Evolutionary conservation across 1,139 yeast species (phyloP).

Genomic region (Candida pseudocylindracea): DNA sequence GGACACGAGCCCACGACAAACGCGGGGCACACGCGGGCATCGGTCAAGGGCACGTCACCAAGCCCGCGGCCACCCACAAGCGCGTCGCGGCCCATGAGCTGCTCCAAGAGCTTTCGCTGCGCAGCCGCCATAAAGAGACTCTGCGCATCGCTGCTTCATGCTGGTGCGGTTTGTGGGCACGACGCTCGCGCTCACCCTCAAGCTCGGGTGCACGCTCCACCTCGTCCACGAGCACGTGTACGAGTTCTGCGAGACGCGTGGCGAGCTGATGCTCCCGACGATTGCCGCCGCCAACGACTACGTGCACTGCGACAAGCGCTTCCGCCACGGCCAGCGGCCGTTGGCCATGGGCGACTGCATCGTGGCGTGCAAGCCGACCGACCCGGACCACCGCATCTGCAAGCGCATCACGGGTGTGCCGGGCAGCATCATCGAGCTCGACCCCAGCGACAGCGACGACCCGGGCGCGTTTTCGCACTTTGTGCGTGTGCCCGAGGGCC

Average conservation of each 20-base stretch:
- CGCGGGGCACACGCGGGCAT: constrained; percentile 54
- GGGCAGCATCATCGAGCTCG: constrained; percentile 64
- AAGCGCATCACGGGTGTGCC: constrained; percentile 93
- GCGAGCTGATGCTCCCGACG: constrained; percentile 93
- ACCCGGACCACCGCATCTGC: constrained; percentile 70
- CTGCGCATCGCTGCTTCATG: too few species aligned
- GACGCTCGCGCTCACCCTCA: constrained; percentile 21
- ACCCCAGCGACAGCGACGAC: constrained; percentile 38
- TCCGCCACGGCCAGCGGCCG: constrained; percentile 28
- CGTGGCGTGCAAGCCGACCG: constrained; percentile 80
- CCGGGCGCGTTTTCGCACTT: constrained; percentile 32
- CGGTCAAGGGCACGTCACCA: constrained; percentile 29
- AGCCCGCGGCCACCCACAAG: constrained; percentile 13
- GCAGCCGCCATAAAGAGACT: constrained; percentile 27
- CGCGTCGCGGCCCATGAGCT: constrained; percentile 57
- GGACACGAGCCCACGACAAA: constrained; percentile 81
- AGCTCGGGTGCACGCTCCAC: constrained; percentile 53
- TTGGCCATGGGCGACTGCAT: constrained; percentile 68
- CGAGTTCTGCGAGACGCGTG: constrained; percentile 67
- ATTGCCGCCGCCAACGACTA: constrained; percentile 53
- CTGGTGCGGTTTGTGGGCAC: constrained; percentile 8
- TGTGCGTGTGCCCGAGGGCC: constrained; percentile 66
- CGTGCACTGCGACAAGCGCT: constrained; percentile 51
- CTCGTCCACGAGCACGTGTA: constrained; percentile 41
- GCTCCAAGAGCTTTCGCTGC: constrained; percentile 58